Evolutionary conservation across 2,329 filamentous ascomycete species (phyloP).

Genomic region (Fusarium sterilihyphosum): DNA sequence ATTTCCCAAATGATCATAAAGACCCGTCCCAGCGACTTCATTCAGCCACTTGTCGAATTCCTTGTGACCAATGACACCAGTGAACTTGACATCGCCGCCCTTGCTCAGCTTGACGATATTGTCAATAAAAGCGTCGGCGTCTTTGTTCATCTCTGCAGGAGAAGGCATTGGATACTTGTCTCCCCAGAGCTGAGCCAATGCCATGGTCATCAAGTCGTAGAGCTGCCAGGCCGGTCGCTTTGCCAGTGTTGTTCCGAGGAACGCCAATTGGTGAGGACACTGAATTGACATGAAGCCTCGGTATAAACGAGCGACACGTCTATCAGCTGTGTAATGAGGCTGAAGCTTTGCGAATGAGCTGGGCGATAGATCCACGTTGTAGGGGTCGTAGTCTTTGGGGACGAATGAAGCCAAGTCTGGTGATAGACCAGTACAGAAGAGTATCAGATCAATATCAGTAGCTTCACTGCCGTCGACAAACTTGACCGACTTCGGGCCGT

Average conservation of each 20-base stretch:
- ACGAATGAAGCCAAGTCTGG: not conserved
- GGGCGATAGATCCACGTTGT: not conserved
- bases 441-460: not conserved
- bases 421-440: not conserved
- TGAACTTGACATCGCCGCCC: not conserved
- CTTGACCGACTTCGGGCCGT: not conserved
- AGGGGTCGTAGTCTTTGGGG: not conserved
- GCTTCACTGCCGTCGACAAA: not conserved
- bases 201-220: slow-evolving; percentile 1
- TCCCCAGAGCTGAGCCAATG: not conserved
- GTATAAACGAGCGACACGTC: not conserved
- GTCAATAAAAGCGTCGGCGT: not conserved
- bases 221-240: not conserved
- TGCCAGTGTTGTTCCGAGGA: not conserved
- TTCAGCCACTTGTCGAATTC: not conserved
- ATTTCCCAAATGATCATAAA: not conserved
- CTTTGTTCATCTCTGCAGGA: not conserved
- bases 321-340: not conserved
- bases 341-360: not conserved
- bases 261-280: not conserved
- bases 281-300: not conserved
- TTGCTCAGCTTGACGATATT: not conserved
- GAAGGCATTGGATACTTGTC: not conserved
- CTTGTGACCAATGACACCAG: not conserved
- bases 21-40: not conserved